These are phyloP conservation scores for Schoenoplectus tabernaemontani DNA, from an alignment of 202 grass and related monocot genomes.

Conservation along the genomic window DNA sequence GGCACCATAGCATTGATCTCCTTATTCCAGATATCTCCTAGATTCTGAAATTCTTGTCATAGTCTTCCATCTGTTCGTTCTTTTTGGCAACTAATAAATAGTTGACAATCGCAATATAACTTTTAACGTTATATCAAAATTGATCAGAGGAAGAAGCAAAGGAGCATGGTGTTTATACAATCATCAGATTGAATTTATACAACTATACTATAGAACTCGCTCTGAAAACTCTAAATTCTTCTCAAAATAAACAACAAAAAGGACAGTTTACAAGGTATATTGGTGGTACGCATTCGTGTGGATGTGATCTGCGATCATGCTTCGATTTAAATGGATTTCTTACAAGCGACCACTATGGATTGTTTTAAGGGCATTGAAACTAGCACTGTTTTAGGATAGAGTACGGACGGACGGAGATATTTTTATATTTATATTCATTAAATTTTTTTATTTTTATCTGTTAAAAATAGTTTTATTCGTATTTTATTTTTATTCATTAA, in stretches of 20 bases:
- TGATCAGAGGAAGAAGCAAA: neutral
- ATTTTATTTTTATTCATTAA: too few relatives aligned
- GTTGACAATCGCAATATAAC: neutral
- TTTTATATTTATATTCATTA: too few relatives aligned
- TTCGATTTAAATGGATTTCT: neutral
- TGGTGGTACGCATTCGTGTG: neutral
- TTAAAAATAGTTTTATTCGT: too few relatives aligned
- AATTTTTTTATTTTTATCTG: too few relatives aligned
- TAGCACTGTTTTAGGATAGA: too few relatives aligned
- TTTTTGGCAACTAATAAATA: neutral
- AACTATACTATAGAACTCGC: neutral
- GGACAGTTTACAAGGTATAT: neutral
- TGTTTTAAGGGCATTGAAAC: slow-evolving; percentile 3
- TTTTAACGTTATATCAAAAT: neutral
- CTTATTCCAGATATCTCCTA: neutral
- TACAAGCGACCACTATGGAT: slow-evolving; percentile 1
- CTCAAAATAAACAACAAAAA: neutral
- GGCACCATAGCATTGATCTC: neutral
- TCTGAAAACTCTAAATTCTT: neutral
- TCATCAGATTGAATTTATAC: neutral
- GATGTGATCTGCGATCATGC: neutral
- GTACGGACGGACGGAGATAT: too few relatives aligned
- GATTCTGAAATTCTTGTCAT: neutral
- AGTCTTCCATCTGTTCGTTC: neutral
- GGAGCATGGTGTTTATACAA: neutral